Evolutionary conservation across 2,329 filamentous ascomycete genomes (phyloP), one percentile per base, ranked within the genome.

Genomic region (Pezicula carpinea): DNA sequence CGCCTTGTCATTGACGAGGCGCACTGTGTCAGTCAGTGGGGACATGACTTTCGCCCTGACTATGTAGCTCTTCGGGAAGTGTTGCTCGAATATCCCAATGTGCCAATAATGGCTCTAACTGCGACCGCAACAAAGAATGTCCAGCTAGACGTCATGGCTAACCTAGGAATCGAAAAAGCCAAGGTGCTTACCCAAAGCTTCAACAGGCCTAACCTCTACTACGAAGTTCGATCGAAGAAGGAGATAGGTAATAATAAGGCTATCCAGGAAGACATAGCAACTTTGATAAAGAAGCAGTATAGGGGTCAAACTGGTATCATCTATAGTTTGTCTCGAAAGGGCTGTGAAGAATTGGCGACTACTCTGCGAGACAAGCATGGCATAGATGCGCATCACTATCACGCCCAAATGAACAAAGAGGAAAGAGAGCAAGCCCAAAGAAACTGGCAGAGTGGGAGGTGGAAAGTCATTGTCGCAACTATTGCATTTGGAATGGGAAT

Each of bases 401-500:
- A 99, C 64, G 93, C 92, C 11, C 80, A 76, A 5, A 82, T 99
- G 68, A 70, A 80, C 2, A 64, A 85, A 0, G 69, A 77, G 4
- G 79, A 87, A 43, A 92, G 92, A 63, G 74, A 76, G 1, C 64
- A 75, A 6, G 78, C 93, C 4, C 92, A 97, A 65, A 78, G 78
- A 50, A 67, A 82, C 23, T 99, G 93, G 93, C 93, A 99, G 65
- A 71, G 69, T 36, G 89, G 90, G 5, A 70, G 74, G 43, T 79
- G 85, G 59, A 87, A 96, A 56, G 87, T 99, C 29, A 95, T 99
- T 36, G 93, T 99, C 42, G 95, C 93, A 17, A 99, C 93, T 0
- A 97, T 99, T 65, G 93, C 93, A 19, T 99, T 99, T 63, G 93
- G 93, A 6, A 99, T 99, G 93, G 93, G 93, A n/a, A 99, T 99